phyloP scores from a whole-genome alignment of 257 asterid genomes.

The Solanum megistacrolobum region DNA sequence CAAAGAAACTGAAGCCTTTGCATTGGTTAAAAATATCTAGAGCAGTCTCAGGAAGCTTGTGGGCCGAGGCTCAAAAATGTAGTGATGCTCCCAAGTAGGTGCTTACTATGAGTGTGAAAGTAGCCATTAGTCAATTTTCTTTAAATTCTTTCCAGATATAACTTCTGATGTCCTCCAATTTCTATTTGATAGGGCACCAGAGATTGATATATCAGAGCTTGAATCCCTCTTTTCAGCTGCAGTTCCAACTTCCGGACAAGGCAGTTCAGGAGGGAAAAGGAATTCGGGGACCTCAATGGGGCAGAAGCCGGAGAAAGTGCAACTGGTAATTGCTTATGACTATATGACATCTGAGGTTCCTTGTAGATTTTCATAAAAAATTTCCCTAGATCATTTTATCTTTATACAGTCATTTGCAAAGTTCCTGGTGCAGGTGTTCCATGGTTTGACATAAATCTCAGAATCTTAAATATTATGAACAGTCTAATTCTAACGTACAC shows the following conservation, averaged over 20 bases:
- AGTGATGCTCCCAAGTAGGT: conserved; percentile 75
- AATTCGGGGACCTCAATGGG: conserved; percentile 51
- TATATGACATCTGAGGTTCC: not conserved
- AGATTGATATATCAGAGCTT: conserved; percentile 87
- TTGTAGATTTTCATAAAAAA: not conserved
- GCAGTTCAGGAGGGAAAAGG: conserved; percentile 42
- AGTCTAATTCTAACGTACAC: not conserved
- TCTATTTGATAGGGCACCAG: conserved; percentile 67
- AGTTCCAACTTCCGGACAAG: conserved; percentile 52
- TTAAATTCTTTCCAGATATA: not conserved
- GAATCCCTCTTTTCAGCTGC: conserved; percentile 89
- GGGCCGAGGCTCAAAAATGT: conserved; percentile 91
- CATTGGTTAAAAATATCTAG: conserved; percentile 88
- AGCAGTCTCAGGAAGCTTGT: conserved; percentile 96
- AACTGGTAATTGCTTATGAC: conserved; percentile 46
- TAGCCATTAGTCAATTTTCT: not conserved
- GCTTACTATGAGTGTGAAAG: conserved; percentile 6
- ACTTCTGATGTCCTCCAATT: not conserved
- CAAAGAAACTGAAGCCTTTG: conserved; percentile 79
- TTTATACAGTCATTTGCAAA: not conserved
- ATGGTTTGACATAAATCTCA: not conserved
- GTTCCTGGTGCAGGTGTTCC: not conserved
- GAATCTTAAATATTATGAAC: not conserved
- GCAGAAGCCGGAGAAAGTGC: conserved; percentile 80
- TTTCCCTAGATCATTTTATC: not conserved